A percentile compares a stretch with the other conserved stretches of the same genome.
These are phyloP conservation scores for Backusella liffmaniae DNA, from an alignment of 192 early-diverging fungal species.

Conservation along the genomic window DNA sequence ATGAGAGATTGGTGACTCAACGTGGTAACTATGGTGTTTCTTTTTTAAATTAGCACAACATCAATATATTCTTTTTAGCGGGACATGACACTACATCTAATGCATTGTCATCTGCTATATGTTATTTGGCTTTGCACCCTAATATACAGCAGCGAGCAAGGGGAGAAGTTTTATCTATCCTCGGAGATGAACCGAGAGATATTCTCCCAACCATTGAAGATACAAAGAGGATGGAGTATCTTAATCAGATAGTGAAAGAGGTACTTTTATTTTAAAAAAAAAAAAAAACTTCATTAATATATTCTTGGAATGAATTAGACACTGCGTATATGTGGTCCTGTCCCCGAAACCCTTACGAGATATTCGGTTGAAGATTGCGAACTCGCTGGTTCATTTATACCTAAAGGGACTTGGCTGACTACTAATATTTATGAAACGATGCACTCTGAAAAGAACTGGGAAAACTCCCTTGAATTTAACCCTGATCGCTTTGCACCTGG, in stretches of 20 bases:
- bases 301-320: background rate
- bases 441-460: slow-evolving; percentile 6
- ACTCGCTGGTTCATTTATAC: background rate
- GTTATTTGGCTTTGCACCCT: slow-evolving; percentile 18
- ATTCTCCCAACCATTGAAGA: slow-evolving; percentile 27
- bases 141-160: slow-evolving; percentile 22
- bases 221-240: slow-evolving; percentile 14
- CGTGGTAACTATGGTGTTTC: background rate
- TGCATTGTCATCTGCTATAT: slow-evolving; percentile 20
- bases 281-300: background rate
- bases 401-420: slow-evolving; percentile 13
- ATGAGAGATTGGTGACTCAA: too few relatives aligned
- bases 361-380: slow-evolving; percentile 2
- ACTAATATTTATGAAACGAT: slow-evolving; percentile 14
- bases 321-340: background rate
- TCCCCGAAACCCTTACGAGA: slow-evolving; percentile 2
- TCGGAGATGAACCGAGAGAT: slow-evolving; percentile 24
- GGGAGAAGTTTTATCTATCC: slow-evolving; percentile 18
- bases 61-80: background rate
- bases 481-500: slow-evolving; percentile 18
- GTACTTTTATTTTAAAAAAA: background rate
- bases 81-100: slow-evolving; percentile 35
- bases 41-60: background rate
- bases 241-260: slow-evolving; percentile 23
- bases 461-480: slow-evolving; percentile 19